Base-by-base conservation (phyloP, 2,329 filamentous ascomycete genomes). In the Acrocalymma vagum region DNA sequence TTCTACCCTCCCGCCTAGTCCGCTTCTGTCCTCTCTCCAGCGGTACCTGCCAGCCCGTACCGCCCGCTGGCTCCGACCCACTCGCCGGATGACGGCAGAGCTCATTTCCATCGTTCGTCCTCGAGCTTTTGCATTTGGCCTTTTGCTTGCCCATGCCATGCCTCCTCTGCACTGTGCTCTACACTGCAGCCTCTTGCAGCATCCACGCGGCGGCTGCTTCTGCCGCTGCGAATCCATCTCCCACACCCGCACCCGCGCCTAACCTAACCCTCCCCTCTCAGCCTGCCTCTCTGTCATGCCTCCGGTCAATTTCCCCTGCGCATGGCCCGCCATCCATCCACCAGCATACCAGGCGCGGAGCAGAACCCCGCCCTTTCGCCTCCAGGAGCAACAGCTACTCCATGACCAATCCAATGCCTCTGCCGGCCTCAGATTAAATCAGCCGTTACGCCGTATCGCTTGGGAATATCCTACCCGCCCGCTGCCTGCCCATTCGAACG, bases 361-460 rank as follows among this genome's bases (percentile, higher is more conserved):
- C 50, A 15, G 29, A 42, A 49, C 52, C 60, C 55, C 55, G 55
- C 58, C 44, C 47, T 47, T 48, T 52, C 51, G 51, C 36, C 42
- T n/a, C n/a, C n/a, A n/a, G 45, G 50, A 48, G 51, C 37, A 27
- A 47, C 34, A 42, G 36, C 45, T 40, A 32, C 35, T 38, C 44
- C 38, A 43, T 27, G 40, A 34, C 63, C 60, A 67, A 65, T 65
- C 64, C 60, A 45, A 49, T 51, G 40, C 32, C 51, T 47, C 37
- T 32, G 25, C 15, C 30, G 33, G 26, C 21, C 32, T 27, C 25
- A 47, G 44, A 42, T 45, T 46, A 52, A 54, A 61, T 59, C 58
- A 62, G 53, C 61, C 53, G 51, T 59, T 61, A 48, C 50, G 54
- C 58, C 62, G 52, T 53, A 55, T 58, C 58, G 61, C 61, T 63